phyloP scores from a whole-genome alignment of 495 filamentous ascomycete species.

The Penicillium robsamsonii region DNA sequence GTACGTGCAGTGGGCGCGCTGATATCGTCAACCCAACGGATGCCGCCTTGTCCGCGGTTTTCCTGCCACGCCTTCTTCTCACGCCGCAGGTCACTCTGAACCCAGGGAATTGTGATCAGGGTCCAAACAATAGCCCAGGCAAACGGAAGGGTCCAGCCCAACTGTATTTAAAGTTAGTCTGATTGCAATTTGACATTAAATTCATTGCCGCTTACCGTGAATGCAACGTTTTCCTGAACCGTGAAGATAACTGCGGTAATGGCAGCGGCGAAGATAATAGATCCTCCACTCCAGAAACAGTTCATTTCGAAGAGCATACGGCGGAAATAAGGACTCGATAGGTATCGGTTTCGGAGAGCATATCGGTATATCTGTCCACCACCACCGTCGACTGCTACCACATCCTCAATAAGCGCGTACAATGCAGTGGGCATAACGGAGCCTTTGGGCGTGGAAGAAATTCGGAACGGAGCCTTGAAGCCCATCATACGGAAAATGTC shows the following conservation, averaged over 20 bases:
- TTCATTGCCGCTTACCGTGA: constrained; percentile 54
- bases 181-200: neutral
- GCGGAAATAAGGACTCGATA: constrained; percentile 67
- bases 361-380: constrained; percentile 67
- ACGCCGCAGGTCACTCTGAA: constrained; percentile 56
- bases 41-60: constrained; percentile 38
- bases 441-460: constrained; percentile 70
- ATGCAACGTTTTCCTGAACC: constrained; percentile 60
- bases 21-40: constrained; percentile 41
- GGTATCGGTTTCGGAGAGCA: constrained; percentile 62
- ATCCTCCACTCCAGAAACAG: constrained; percentile 70
- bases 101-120: constrained; percentile 64
- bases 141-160: constrained; percentile 70
- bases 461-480: constrained; percentile 61
- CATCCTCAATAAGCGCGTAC: constrained; percentile 76
- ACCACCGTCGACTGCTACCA: constrained; percentile 74
- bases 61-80: constrained; percentile 64
- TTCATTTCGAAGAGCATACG: constrained; percentile 70
- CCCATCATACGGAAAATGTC: constrained; percentile 43
- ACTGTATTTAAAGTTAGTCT: constrained; percentile 19
- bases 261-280: constrained; percentile 52
- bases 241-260: constrained; percentile 64
- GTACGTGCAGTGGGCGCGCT: constrained; percentile 40
- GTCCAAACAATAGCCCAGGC: constrained; percentile 68
- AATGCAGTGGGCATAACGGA: constrained; percentile 65